These are phyloP conservation scores for Suillus plorans DNA, from an alignment of 768 basidiomycete genomes.

Conservation along the genomic window DNA sequence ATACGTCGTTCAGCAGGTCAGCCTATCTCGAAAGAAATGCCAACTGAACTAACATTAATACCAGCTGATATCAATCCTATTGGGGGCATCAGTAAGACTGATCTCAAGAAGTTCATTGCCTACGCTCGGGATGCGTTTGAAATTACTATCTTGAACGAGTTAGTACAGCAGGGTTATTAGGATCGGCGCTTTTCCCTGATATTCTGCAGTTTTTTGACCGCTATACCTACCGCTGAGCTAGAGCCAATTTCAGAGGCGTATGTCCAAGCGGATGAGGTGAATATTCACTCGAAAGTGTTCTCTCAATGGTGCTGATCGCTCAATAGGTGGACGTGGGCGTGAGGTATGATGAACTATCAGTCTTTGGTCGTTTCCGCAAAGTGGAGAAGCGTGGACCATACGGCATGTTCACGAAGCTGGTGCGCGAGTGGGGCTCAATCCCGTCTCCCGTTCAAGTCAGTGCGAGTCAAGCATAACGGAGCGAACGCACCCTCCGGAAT, in stretches of 20 bases:
- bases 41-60: conserved; percentile 14
- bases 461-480: background rate
- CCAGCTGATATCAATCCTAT: conserved; percentile 97
- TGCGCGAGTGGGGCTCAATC: conserved; percentile 88
- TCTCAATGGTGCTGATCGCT: conserved; percentile 6
- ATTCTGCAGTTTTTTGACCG: conserved; percentile 74
- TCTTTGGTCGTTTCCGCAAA: conserved; percentile 91
- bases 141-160: conserved; percentile 82
- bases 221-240: conserved; percentile 92
- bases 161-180: conserved; percentile 13
- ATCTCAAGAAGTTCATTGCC: conserved; percentile 92
- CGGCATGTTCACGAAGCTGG: conserved; percentile 93
- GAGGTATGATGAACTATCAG: conserved; percentile 96
- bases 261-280: conserved; percentile 92
- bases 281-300: conserved; percentile 12
- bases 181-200: conserved; percentile 3
- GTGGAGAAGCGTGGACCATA: conserved; percentile 98
- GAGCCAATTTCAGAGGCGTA: conserved; percentile 95
- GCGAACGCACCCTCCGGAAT: conserved; percentile 80
- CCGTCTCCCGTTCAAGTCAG: conserved; percentile 56
- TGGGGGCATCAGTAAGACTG: conserved; percentile 96
- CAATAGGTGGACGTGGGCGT: conserved; percentile 94
- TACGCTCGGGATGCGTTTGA: conserved; percentile 79
- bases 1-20: conserved; percentile 89
- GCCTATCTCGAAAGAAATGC: conserved; percentile 7